Percentiles rank a stretch among this genome's conserved stretches.
phyloP scores from a whole-genome alignment of 2,329 filamentous ascomycete species.

The Clarireedia sp. region DNA sequence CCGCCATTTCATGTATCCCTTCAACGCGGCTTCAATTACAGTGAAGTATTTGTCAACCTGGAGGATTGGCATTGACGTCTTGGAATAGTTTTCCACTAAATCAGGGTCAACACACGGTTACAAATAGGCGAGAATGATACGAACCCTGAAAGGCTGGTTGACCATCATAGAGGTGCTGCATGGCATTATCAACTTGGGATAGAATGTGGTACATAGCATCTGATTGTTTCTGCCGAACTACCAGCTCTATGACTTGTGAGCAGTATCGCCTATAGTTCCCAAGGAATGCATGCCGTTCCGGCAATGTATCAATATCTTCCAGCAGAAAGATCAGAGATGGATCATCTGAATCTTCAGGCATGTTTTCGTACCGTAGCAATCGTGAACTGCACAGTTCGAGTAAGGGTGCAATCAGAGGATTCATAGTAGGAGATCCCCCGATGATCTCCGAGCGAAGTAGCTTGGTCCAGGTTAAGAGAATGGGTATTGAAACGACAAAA shows the following conservation, averaged over 20 bases:
- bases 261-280: constrained; percentile 94
- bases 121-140: constrained; percentile 22
- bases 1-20: constrained; percentile 79
- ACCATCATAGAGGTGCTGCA: constrained; percentile 69
- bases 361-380: constrained; percentile 76
- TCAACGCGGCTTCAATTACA: constrained; percentile 79
- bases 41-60: constrained; percentile 83
- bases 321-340: constrained; percentile 73
- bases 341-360: constrained; percentile 76
- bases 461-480: constrained; percentile 82
- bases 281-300: constrained; percentile 88
- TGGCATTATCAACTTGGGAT: constrained; percentile 62
- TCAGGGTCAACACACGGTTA: constrained; percentile 3
- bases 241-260: constrained; percentile 75
- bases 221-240: constrained; percentile 72
- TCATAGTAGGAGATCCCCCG: constrained; percentile 53
- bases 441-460: constrained; percentile 67
- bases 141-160: constrained; percentile 58
- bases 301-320: constrained; percentile 91
- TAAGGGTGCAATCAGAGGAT: constrained; percentile 60
- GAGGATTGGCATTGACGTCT: constrained; percentile 64
- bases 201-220: constrained; percentile 86
- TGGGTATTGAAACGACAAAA: constrained; percentile 85
- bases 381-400: constrained; percentile 77
- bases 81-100: constrained; percentile 52